Percentiles rank a stretch among this genome's conserved stretches.
phyloP scores from a whole-genome alignment of 495 filamentous ascomycete genomes.

The Trichoderma virens region DNA sequence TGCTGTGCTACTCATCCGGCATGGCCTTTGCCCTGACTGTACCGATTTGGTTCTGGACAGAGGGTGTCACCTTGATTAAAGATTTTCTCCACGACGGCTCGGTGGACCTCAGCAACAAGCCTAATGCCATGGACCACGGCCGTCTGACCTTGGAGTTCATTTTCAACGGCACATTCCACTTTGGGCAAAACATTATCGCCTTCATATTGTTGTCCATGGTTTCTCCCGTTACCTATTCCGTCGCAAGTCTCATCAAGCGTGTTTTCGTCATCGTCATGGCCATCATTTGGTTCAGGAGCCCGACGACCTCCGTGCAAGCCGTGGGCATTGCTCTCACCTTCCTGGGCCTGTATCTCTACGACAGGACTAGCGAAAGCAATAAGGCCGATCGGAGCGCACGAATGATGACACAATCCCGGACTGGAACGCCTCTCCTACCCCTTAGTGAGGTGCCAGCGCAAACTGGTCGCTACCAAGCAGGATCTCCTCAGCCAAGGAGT shows the following conservation, averaged over 20 bases:
- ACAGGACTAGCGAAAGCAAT: conserved; percentile 78
- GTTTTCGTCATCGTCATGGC: conserved; percentile 95
- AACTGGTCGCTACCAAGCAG: background rate
- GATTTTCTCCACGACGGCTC: conserved; percentile 66
- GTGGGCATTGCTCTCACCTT: conserved; percentile 85
- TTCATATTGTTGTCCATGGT: conserved; percentile 88
- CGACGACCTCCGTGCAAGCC: conserved; percentile 74
- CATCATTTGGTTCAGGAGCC: conserved; percentile 91
- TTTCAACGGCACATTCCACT: conserved; percentile 97
- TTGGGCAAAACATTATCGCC: conserved; percentile 90
- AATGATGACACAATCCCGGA: conserved; percentile 34
- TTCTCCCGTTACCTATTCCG: conserved; percentile 93
- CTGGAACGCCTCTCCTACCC: conserved; percentile 59
- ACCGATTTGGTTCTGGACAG: conserved; percentile 91
- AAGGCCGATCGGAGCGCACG: conserved; percentile 68
- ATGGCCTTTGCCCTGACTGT: conserved; percentile 82
- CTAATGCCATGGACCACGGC: conserved; percentile 70
- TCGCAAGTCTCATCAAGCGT: conserved; percentile 89
- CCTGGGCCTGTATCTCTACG: conserved; percentile 89
- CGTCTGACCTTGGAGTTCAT: conserved; percentile 74
- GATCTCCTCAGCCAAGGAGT: background rate
- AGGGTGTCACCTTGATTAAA: conserved; percentile 66
- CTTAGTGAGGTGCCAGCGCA: conserved; percentile 31
- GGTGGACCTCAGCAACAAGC: conserved; percentile 50
- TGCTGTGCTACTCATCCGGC: conserved; percentile 91